Evolutionary conservation across 2,329 filamentous ascomycete genomes (phyloP).

Genomic region (Diaporthe destruens): DNA sequence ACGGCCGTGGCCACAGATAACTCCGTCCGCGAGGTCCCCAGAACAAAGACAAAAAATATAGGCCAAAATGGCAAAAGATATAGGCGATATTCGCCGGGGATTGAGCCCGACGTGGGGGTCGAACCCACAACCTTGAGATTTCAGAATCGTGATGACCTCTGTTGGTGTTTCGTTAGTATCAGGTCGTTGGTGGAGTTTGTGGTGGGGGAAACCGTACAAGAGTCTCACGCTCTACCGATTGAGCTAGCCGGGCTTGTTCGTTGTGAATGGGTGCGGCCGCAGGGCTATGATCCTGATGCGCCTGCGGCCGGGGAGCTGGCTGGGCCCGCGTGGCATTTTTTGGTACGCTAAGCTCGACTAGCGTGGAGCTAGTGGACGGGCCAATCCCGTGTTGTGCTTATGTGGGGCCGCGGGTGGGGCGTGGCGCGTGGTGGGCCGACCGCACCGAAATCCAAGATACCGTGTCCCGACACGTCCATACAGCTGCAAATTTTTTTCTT

Average conservation of each 20-base stretch:
- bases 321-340: neutral
- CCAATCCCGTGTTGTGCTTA: conserved; percentile 23
- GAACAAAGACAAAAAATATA: neutral
- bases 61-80: neutral
- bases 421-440: neutral
- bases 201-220: no score
- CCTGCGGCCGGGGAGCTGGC: no score
- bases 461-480: conserved; percentile 12
- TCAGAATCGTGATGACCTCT: conserved; percentile 40
- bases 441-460: conserved; percentile 15
- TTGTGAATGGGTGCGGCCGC: fast-evolving
- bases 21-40: no score
- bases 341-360: neutral
- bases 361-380: neutral
- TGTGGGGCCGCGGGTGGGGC: neutral
- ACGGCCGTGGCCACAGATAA: neutral
- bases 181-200: no score
- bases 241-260: conserved; percentile 67
- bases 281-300: neutral
- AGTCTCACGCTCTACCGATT: conserved; percentile 82
- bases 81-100: conserved; percentile 19
- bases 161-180: no score
- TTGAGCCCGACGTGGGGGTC: conserved; percentile 41
- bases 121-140: conserved; percentile 42
- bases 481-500: conserved; percentile 13